Conservation (phyloP, 2,329 filamentous ascomycete species). For the Pyricularia pennisetigena region DNA sequence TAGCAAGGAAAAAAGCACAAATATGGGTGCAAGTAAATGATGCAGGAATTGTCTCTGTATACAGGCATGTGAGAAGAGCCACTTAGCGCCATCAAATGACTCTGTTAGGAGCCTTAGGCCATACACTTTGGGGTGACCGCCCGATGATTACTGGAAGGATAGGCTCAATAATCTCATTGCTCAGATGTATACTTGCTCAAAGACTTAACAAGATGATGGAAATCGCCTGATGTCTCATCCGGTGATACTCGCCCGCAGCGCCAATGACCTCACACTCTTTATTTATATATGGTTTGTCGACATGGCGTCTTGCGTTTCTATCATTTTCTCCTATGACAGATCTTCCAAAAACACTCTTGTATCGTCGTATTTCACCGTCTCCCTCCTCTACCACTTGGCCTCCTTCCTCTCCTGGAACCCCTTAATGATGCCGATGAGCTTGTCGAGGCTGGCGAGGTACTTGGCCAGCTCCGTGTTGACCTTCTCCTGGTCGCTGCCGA, state of each 20-base stretch:
- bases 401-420: constrained; percentile 45
- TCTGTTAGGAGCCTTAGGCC: too few species aligned
- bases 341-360: not conserved
- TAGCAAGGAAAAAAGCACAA: too few species aligned
- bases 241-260: not conserved
- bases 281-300: not conserved
- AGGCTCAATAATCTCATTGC: not conserved
- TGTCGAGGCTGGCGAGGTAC: constrained; percentile 72
- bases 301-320: not conserved
- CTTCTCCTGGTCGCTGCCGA: constrained; percentile 57
- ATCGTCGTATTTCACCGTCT: not conserved
- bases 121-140: too few species aligned
- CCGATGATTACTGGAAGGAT: not conserved
- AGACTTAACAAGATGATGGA: not conserved
- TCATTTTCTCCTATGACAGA: not conserved
- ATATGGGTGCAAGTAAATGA: too few species aligned
- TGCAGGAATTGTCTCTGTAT: too few species aligned
- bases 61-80: too few species aligned
- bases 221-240: not conserved
- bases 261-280: not conserved
- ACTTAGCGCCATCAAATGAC: too few species aligned
- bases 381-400: constrained; percentile 39
- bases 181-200: not conserved
- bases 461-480: constrained; percentile 53
- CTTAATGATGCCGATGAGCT: constrained; percentile 52